Percentiles rank a stretch among this genome's conserved stretches.
phyloP scores from a whole-genome alignment of 768 basidiomycete species.

The Infundibulicybe gibba region DNA sequence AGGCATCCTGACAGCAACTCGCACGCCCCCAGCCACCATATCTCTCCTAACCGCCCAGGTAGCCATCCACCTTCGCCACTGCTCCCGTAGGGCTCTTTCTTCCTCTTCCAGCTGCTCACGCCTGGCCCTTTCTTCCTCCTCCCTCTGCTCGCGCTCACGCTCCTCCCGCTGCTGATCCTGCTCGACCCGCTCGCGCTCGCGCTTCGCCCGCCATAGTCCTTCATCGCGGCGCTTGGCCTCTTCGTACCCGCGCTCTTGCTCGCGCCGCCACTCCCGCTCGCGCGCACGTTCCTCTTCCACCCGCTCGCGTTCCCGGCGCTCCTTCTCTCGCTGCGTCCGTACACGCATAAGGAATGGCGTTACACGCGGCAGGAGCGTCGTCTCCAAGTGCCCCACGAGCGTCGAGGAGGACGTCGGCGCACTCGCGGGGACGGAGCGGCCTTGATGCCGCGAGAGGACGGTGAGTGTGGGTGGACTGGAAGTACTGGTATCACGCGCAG shows the following conservation, averaged over 20 bases:
- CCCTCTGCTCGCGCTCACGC: conserved; percentile 28
- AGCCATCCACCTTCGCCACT: conserved; percentile 42
- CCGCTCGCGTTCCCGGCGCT: conserved; percentile 54
- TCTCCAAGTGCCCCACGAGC: conserved; percentile 64
- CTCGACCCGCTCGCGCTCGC: conserved; percentile 37
- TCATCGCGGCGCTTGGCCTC: conserved; percentile 63
- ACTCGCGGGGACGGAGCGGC: conserved; percentile 39
- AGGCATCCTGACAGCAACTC: conserved; percentile 53
- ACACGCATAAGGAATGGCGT: conserved; percentile 69
- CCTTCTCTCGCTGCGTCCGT: conserved; percentile 35
- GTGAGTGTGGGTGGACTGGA: conserved; percentile 54
- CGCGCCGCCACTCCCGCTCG: conserved; percentile 65
- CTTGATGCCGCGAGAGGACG: conserved; percentile 84
- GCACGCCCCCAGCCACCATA: conserved; percentile 31
- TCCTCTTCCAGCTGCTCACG: no score
- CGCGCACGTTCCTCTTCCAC: conserved; percentile 35
- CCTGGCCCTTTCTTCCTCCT: conserved; percentile 33
- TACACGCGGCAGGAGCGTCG: conserved; percentile 78
- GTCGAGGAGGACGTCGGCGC: conserved; percentile 60
- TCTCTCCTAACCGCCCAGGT: conserved; percentile 24
- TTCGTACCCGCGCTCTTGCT: conserved; percentile 79
- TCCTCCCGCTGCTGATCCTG: conserved; percentile 20
- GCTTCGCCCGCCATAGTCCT: conserved; percentile 58
- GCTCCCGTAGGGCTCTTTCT: no score
- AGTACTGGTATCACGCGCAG: conserved; percentile 26